Evolutionary conservation across 345 rosid genomes (phyloP).

Genomic region (Melastoma malabathricum): DNA sequence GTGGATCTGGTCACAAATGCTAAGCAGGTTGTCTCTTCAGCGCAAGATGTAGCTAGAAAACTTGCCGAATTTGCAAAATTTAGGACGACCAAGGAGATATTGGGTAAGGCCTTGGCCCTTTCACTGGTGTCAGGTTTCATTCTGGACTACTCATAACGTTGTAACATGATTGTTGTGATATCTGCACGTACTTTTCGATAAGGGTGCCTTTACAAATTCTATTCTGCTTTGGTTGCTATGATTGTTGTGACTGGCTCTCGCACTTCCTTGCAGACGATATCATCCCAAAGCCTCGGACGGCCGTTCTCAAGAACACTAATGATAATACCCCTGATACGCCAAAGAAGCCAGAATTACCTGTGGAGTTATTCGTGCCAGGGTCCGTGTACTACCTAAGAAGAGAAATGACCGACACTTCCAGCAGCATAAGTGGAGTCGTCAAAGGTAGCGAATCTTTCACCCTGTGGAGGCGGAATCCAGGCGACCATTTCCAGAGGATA

Average conservation of each 20-base stretch:
- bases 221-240: too few species aligned
- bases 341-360: slow-evolving; percentile 15
- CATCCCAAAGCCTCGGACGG: slow-evolving; percentile 1
- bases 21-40: slow-evolving; percentile 64
- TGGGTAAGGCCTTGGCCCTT: slow-evolving; percentile 26
- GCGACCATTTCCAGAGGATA: slow-evolving; percentile 80
- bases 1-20: slow-evolving; percentile 68
- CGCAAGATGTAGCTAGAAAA: slow-evolving; percentile 78
- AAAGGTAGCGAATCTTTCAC: slow-evolving; percentile 37
- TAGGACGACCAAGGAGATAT: slow-evolving; percentile 24
- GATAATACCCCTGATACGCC: slow-evolving; percentile 13
- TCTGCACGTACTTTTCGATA: too few species aligned
- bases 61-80: slow-evolving; percentile 73
- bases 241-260: not conserved
- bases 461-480: slow-evolving; percentile 74
- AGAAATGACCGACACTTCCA: slow-evolving; percentile 13
- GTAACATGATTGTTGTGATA: not conserved
- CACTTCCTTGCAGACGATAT: not conserved
- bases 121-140: not conserved
- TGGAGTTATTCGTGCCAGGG: slow-evolving; percentile 75
- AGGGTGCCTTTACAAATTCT: too few species aligned
- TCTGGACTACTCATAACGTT: not conserved
- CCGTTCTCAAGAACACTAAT: slow-evolving; percentile 5
- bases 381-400: slow-evolving; percentile 66
- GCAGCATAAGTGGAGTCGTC: too few species aligned